Percentiles rank a stretch among this genome's conserved stretches.
These are phyloP conservation scores for Gossypium anomalum DNA, from an alignment of 345 rosid genomes.

Conservation along the genomic window DNA sequence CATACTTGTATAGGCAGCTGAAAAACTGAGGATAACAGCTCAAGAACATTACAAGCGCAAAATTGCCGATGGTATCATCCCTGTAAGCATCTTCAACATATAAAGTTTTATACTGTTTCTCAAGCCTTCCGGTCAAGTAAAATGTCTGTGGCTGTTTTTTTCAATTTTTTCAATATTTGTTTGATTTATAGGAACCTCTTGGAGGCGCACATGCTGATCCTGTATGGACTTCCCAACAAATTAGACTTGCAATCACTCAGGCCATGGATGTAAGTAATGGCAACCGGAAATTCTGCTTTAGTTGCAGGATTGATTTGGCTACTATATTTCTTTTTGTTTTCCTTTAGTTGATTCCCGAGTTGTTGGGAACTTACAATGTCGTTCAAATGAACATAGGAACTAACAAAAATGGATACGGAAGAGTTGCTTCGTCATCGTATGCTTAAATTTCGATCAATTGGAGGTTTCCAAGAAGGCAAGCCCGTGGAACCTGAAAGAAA, in stretches of 20 bases:
- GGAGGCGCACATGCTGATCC: slow-evolving; percentile 98
- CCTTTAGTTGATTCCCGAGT: slow-evolving; percentile 16
- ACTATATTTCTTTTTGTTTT: not conserved
- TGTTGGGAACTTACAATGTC: slow-evolving; percentile 11
- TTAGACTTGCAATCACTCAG: slow-evolving; percentile 68
- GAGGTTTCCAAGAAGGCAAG: slow-evolving; percentile 64
- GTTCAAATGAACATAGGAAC: slow-evolving; percentile 43
- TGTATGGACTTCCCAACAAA: slow-evolving; percentile 79
- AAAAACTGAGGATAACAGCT: slow-evolving; percentile 81
- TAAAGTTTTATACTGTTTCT: slow-evolving; percentile 5
- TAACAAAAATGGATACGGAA: slow-evolving; percentile 60
- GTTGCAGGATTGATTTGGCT: slow-evolving; percentile 21
- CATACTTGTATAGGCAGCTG: slow-evolving; percentile 66
- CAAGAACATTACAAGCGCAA: slow-evolving; percentile 62
- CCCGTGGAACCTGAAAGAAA: slow-evolving; percentile 63
- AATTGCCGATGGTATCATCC: slow-evolving; percentile 82
- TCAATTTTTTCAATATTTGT: not conserved
- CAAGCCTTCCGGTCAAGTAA: not conserved
- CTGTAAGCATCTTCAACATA: slow-evolving; percentile 40
- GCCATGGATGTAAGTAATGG: slow-evolving; percentile 58
- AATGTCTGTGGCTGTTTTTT: not conserved
- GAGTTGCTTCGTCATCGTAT: slow-evolving; percentile 61
- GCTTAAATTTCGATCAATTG: slow-evolving; percentile 78
- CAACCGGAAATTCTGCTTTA: slow-evolving; percentile 15
- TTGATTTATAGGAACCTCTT: slow-evolving; percentile 67